These are phyloP conservation scores for Auriscalpium vulgare DNA, from an alignment of 768 basidiomycete genomes.

Conservation along the genomic window DNA sequence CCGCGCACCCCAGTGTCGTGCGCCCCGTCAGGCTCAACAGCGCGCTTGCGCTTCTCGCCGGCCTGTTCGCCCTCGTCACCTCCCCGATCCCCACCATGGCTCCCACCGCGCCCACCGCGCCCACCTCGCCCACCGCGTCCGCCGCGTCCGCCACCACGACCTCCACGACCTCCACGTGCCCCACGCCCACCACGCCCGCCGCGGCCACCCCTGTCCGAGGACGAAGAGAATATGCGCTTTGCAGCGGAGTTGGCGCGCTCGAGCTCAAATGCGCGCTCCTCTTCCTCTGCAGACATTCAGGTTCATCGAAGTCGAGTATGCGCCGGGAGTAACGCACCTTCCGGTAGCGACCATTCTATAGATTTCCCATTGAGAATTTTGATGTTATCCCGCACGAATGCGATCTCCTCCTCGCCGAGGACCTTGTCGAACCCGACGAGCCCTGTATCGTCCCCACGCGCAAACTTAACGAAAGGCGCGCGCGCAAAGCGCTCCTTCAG, in stretches of 20 bases:
- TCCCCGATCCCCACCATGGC: constrained; percentile 10
- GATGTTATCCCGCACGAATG: constrained; percentile 57
- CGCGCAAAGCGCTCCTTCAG: constrained; percentile 40
- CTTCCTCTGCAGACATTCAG: constrained; percentile 42
- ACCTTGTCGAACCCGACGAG: constrained; percentile 53
- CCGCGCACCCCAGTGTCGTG: constrained; percentile 62
- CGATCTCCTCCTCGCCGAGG: constrained; percentile 64
- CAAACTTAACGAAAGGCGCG: constrained; percentile 40
- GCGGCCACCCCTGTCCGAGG: neutral
- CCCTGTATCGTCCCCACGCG: constrained; percentile 37
- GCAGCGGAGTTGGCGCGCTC: constrained; percentile 69
- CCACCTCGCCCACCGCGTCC: constrained; percentile 23
- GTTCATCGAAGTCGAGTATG: neutral
- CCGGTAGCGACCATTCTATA: constrained; percentile 56
- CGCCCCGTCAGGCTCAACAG: constrained; percentile 72
- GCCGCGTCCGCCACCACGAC: constrained; percentile 28
- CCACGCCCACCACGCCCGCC: constrained; percentile 14
- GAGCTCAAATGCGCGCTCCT: constrained; percentile 64
- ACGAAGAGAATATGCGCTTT: constrained; percentile 30
- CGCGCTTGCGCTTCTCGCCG: constrained; percentile 74
- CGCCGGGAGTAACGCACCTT: constrained; percentile 36
- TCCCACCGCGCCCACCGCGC: constrained; percentile 22
- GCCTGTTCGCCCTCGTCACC: constrained; percentile 29
- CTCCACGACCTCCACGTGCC: constrained; percentile 39
- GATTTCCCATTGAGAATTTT: constrained; percentile 57